Evolutionary conservation across 23 red algal genomes (phyloP).

Genomic region (Gracilaria gracilis): DNA sequence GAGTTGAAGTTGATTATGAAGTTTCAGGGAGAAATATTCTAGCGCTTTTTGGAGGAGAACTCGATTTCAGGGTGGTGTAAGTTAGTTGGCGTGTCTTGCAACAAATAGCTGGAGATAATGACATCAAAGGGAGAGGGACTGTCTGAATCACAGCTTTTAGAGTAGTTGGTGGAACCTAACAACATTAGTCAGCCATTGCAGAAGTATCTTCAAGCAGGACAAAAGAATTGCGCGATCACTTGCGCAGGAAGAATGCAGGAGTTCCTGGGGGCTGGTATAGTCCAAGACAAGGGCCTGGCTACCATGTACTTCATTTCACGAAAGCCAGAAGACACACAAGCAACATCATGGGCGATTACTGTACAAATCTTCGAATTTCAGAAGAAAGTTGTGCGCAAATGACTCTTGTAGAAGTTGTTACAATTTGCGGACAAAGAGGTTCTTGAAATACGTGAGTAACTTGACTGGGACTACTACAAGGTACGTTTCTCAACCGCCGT

Average conservation of each 20-base stretch:
- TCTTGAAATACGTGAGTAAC: slow-evolving; percentile 59
- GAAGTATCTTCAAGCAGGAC: slow-evolving; percentile 73
- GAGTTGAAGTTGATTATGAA: slow-evolving; percentile 96
- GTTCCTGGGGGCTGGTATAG: slow-evolving; percentile 77
- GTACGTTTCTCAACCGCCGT: slow-evolving; percentile 75
- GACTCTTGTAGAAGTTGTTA: slow-evolving; percentile 76
- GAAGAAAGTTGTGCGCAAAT: slow-evolving; percentile 29
- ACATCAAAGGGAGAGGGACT: slow-evolving; percentile 80
- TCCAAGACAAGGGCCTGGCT: slow-evolving; percentile 69
- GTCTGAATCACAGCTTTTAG: slow-evolving; percentile 80
- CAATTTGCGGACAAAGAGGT: slow-evolving; percentile 40
- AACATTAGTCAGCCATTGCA: slow-evolving; percentile 91
- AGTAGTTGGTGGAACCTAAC: slow-evolving; percentile 93
- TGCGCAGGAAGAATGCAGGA: slow-evolving; percentile 83
- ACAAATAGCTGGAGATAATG: slow-evolving; percentile 87
- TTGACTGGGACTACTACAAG: slow-evolving; percentile 97
- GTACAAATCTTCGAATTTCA: slow-evolving; percentile 84
- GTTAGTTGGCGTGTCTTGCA: slow-evolving; percentile 77
- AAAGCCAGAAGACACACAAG: slow-evolving; percentile 70
- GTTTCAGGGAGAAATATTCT: slow-evolving; percentile 95
- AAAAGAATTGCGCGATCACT: slow-evolving; percentile 94
- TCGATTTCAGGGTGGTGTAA: slow-evolving; percentile 75
- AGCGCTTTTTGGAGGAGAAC: slow-evolving; percentile 75
- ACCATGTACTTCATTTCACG: slow-evolving; percentile 84
- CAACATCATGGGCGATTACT: slow-evolving; percentile 83